Percentiles rank a stretch among this genome's conserved stretches.
Evolutionary conservation across 164 flowering plant species (phyloP).

Genomic region (Paratinospora sagittata): DNA sequence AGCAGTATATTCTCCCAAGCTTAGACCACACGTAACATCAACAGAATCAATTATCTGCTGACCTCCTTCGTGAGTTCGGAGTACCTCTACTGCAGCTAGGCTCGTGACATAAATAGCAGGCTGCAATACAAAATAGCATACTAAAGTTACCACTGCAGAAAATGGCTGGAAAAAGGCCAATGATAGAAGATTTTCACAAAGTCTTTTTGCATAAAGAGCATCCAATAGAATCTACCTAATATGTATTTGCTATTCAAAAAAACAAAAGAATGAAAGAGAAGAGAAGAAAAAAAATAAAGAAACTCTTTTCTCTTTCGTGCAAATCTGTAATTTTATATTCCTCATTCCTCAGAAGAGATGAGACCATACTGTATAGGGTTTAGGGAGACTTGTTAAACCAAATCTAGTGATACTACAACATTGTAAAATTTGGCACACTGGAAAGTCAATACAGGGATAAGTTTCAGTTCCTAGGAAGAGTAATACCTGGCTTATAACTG

Average conservation of each 20-base stretch:
- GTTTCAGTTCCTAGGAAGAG: not conserved
- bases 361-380: not conserved
- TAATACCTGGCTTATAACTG: slow-evolving; percentile 93
- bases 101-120: slow-evolving; percentile 99
- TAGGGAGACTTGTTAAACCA: not conserved
- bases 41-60: slow-evolving; percentile 90
- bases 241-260: not conserved
- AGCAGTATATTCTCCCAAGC: slow-evolving; percentile 99
- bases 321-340: not conserved
- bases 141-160: no score
- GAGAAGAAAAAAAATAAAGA: not conserved
- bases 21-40: slow-evolving; percentile 97
- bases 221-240: not conserved
- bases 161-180: not conserved
- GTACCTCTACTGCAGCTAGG: slow-evolving; percentile 89
- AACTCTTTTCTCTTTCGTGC: not conserved
- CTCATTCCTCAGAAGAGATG: not conserved
- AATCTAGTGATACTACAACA: not conserved
- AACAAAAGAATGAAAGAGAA: not conserved
- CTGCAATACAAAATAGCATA: slow-evolving; percentile 36
- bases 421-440: not conserved
- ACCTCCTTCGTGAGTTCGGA: slow-evolving; percentile 91
- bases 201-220: not conserved
- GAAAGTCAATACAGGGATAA: not conserved
- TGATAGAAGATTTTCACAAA: not conserved